Conservation (phyloP, 306 rosid species). For the Mimosa bimucronata region DNA sequence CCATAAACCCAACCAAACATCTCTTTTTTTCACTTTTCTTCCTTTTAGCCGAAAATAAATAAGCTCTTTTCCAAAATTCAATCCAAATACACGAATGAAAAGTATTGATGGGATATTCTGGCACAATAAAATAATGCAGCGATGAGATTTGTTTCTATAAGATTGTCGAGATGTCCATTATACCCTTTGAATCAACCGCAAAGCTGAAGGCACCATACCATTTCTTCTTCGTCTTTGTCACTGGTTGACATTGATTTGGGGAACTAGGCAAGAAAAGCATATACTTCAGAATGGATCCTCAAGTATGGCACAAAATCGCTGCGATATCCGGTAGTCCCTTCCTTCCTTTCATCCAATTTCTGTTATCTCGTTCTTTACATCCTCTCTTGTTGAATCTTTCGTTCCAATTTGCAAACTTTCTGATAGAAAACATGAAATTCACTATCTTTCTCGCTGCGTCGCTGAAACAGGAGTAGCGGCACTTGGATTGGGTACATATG, state of each 20-base stretch:
- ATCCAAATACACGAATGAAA: neutral
- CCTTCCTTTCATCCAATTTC: neutral
- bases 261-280: neutral
- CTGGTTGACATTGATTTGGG: neutral
- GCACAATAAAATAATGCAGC: neutral
- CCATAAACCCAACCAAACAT: too few relatives aligned
- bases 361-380: neutral
- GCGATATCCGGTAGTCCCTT: conserved; percentile 66
- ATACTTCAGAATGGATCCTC: conserved; percentile 57
- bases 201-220: neutral
- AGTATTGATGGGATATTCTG: neutral
- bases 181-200: neutral
- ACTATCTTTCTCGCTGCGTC: neutral
- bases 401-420: neutral
- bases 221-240: neutral
- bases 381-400: neutral
- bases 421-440: conserved; percentile 13
- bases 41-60: too few relatives aligned
- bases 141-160: neutral
- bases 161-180: neutral
- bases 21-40: too few relatives aligned
- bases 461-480: conserved; percentile 77
- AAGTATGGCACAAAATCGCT: conserved; percentile 88
- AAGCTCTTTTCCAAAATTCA: too few relatives aligned
- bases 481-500: conserved; percentile 88